Conservation (phyloP, 345 rosid species). For the Aegle marmelos region DNA sequence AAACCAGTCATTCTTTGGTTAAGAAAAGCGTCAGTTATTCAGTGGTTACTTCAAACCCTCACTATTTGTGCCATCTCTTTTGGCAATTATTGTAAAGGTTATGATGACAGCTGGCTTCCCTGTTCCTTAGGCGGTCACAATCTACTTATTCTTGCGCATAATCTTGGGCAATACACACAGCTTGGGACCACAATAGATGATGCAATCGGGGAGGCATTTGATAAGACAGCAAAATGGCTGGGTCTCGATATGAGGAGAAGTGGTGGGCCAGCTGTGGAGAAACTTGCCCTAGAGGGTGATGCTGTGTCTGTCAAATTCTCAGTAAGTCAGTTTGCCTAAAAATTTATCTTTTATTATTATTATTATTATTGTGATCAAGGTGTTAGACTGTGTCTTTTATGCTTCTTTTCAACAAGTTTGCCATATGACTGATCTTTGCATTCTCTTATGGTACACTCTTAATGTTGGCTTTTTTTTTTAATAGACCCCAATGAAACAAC, state of each 20-base stretch:
- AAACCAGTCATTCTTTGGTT: background rate
- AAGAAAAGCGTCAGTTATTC: background rate
- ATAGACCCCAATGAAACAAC: slow-evolving; percentile 85
- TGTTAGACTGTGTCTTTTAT: slow-evolving; percentile 1
- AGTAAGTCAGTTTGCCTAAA: slow-evolving; percentile 36
- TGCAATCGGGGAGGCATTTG: slow-evolving; percentile 96
- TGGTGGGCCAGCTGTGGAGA: slow-evolving; percentile 96
- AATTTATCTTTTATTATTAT: no score
- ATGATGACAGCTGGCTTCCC: background rate
- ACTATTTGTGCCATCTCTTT: background rate
- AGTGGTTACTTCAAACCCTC: background rate
- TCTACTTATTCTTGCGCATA: slow-evolving; percentile 73
- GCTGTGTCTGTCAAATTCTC: slow-evolving; percentile 68
- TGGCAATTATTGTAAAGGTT: slow-evolving; percentile 1
- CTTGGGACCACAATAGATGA: slow-evolving; percentile 93
- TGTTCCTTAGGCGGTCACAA: slow-evolving; percentile 78
- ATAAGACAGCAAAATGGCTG: slow-evolving; percentile 94
- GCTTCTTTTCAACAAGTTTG: slow-evolving; percentile 2
- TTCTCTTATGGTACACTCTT: background rate
- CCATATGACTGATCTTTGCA: background rate
- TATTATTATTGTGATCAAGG: background rate
- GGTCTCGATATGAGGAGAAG: slow-evolving; percentile 90
- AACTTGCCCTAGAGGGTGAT: slow-evolving; percentile 89
- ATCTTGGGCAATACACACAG: slow-evolving; percentile 86
- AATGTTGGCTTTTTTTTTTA: slow-evolving; percentile 16